Percentiles rank a stretch among this genome's conserved stretches.
These are phyloP conservation scores for Calocybe gangraenosa DNA, from an alignment of 768 basidiomycete species.

Conservation along the genomic window DNA sequence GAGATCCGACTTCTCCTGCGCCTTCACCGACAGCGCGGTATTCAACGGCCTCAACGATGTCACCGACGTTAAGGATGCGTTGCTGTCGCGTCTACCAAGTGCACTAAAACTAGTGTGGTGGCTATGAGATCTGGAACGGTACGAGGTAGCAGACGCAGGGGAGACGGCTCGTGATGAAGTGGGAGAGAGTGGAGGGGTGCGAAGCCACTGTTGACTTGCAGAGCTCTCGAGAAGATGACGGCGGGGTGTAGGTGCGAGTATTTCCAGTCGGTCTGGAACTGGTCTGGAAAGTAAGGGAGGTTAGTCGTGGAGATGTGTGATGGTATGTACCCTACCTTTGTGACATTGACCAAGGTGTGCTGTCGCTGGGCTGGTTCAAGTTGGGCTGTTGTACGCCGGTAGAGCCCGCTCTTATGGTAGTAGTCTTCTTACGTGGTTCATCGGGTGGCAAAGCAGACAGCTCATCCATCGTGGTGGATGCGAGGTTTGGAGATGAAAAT, in stretches of 20 bases:
- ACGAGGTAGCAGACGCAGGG: slow-evolving; percentile 30
- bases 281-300: background rate
- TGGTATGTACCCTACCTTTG: background rate
- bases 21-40: slow-evolving; percentile 1
- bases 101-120: slow-evolving; percentile 36
- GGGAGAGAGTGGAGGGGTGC: slow-evolving; percentile 40
- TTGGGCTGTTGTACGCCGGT: slow-evolving; percentile 20
- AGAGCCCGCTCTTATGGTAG: slow-evolving; percentile 27
- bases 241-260: slow-evolving; percentile 63
- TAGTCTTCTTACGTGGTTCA: slow-evolving; percentile 22
- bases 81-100: slow-evolving; percentile 31
- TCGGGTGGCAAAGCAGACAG: slow-evolving; percentile 37
- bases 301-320: background rate
- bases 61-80: background rate
- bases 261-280: slow-evolving; percentile 27
- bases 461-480: slow-evolving; percentile 29
- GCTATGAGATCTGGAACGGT: slow-evolving; percentile 15
- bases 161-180: slow-evolving; percentile 45
- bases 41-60: slow-evolving; percentile 1
- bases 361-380: slow-evolving; percentile 19
- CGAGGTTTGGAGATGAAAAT: background rate
- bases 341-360: slow-evolving; percentile 2
- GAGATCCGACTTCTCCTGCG: slow-evolving; percentile 20
- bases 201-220: slow-evolving; percentile 60
- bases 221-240: slow-evolving; percentile 59